Conservation (phyloP, 305 asterid species). For the Fraxinus albicans region DNA sequence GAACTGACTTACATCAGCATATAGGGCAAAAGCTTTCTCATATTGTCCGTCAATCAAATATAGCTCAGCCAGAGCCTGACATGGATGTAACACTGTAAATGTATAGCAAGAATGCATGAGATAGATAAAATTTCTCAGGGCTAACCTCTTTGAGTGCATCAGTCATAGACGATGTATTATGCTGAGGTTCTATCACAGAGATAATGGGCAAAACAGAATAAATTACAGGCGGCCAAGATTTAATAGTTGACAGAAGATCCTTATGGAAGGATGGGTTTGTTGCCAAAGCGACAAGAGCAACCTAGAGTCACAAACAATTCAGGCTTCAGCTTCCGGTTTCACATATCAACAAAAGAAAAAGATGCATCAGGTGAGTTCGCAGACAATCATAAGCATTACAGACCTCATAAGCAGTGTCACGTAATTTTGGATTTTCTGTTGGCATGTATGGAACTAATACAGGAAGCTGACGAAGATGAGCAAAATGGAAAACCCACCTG, state of each 20-base stretch:
- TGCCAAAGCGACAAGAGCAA: constrained; percentile 95
- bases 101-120: constrained; percentile 19
- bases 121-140: constrained; percentile 25
- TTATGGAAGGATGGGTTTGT: constrained; percentile 83
- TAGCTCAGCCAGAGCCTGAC: constrained; percentile 90
- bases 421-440: constrained; percentile 87
- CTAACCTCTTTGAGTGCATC: constrained; percentile 84
- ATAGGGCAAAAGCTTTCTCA: constrained; percentile 84
- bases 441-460: constrained; percentile 93
- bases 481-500: constrained; percentile 98
- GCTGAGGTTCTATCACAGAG: constrained; percentile 93
- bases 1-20: constrained; percentile 85
- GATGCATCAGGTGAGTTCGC: not conserved
- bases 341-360: constrained; percentile 5
- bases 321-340: constrained; percentile 17
- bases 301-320: constrained; percentile 46
- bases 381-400: constrained; percentile 27
- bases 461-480: constrained; percentile 98
- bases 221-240: constrained; percentile 80
- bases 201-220: constrained; percentile 82
- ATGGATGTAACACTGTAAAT: constrained; percentile 25
- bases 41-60: constrained; percentile 79
- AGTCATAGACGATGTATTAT: constrained; percentile 76
- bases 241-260: constrained; percentile 85
- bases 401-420: constrained; percentile 98